Conservation (phyloP, 2,329 filamentous ascomycete species). For the Stagonosporopsis chrysanthemi region DNA sequence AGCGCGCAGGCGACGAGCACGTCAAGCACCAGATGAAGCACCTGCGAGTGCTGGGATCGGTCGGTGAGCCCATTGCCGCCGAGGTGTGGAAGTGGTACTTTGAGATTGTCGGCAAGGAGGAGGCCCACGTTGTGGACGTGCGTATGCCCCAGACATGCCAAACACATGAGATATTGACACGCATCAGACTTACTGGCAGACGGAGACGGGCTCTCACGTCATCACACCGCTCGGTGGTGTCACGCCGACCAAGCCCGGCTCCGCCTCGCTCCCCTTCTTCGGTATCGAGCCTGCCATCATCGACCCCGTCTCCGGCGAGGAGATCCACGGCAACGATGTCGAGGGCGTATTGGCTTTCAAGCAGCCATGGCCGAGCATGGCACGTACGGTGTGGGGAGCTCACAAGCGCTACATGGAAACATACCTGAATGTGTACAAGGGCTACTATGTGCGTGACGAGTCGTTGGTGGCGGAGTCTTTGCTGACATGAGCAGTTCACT, state of each 20-base stretch:
- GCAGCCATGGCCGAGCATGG: slow-evolving; percentile 98
- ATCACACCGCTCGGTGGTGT: slow-evolving; percentile 93
- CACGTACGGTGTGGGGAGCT: slow-evolving; percentile 94
- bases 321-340: slow-evolving; percentile 94
- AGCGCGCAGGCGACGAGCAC: slow-evolving; percentile 93
- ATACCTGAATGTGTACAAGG: slow-evolving; percentile 96
- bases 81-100: slow-evolving; percentile 99
- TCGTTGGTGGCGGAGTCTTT: neutral
- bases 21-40: slow-evolving; percentile 90
- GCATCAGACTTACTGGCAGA: slow-evolving; percentile 96
- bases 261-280: slow-evolving; percentile 96
- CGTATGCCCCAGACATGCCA: slow-evolving; percentile 52
- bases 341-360: slow-evolving; percentile 97
- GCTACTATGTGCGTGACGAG: slow-evolving; percentile 81
- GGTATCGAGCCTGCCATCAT: slow-evolving; percentile 98
- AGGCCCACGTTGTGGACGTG: slow-evolving; percentile 93
- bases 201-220: slow-evolving; percentile 95
- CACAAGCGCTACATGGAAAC: slow-evolving; percentile 99
- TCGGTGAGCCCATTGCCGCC: slow-evolving; percentile 95
- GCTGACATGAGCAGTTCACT: slow-evolving; percentile 69
- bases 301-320: slow-evolving; percentile 92
- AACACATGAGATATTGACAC: slow-evolving; percentile 24
- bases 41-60: slow-evolving; percentile 88
- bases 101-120: slow-evolving; percentile 90
- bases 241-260: slow-evolving; percentile 95